phyloP scores from a whole-genome alignment of 805 yeast genomes.

The Candida maesae region DNA sequence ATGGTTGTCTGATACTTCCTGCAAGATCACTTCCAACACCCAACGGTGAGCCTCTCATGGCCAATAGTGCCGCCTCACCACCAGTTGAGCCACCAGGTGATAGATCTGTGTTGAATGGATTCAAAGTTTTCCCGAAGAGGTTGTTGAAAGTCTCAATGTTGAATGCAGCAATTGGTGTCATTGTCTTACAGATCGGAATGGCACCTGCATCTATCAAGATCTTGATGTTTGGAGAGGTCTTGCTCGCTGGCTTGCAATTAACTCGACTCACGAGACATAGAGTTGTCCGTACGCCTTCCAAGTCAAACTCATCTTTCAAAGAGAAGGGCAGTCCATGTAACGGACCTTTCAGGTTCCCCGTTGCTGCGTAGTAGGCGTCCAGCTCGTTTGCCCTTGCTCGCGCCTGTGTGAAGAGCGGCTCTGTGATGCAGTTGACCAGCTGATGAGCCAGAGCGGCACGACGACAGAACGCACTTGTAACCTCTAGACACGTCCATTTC shows the following conservation, averaged over 20 bases:
- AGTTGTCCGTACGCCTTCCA: constrained; percentile 45
- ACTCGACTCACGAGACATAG: constrained; percentile 43
- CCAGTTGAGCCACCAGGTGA: constrained; percentile 56
- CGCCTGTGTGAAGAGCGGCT: constrained; percentile 50
- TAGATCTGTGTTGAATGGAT: constrained; percentile 39
- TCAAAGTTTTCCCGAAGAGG: constrained; percentile 42
- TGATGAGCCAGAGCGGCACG: constrained; percentile 59
- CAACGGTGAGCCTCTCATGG: constrained; percentile 39
- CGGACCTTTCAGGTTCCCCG: constrained; percentile 54
- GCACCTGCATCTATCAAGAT: constrained; percentile 46
- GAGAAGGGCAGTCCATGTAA: constrained; percentile 68
- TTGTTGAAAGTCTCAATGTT: constrained; percentile 42
- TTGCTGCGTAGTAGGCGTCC: constrained; percentile 42
- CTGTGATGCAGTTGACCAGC: constrained; percentile 34
- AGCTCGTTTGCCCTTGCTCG: constrained; percentile 48
- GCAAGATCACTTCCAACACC: constrained; percentile 58
- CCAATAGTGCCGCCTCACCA: constrained; percentile 49
- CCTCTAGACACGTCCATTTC: constrained; percentile 38
- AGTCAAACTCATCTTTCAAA: constrained; percentile 41
- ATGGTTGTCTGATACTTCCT: constrained; percentile 48
- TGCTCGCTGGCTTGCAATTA: constrained; percentile 46
- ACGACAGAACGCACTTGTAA: constrained; percentile 51
- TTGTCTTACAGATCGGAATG: constrained; percentile 50
- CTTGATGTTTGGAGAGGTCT: constrained; percentile 36
- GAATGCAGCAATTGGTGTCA: constrained; percentile 47